Percentiles rank a stretch among this genome's conserved stretches.
These are phyloP conservation scores for Pseudomonodictys pantanalensis DNA, from an alignment of 495 filamentous ascomycete genomes.

Conservation along the genomic window DNA sequence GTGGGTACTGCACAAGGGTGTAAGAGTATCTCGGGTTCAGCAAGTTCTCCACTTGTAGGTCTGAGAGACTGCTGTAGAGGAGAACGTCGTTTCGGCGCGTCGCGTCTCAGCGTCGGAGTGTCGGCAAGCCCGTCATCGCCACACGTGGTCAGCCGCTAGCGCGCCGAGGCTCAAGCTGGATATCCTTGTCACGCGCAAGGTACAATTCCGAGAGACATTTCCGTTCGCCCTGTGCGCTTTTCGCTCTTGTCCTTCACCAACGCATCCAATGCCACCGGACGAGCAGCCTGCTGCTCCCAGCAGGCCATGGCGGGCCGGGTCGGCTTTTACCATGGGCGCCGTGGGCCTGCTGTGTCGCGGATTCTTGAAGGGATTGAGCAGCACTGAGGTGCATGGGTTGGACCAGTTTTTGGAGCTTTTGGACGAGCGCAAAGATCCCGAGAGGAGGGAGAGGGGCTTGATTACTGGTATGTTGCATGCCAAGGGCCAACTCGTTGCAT, in stretches of 20 bases:
- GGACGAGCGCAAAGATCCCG: constrained; percentile 66
- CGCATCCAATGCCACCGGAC: constrained; percentile 29
- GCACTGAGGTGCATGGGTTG: constrained; percentile 63
- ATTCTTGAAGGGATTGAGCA: constrained; percentile 40
- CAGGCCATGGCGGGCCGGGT: constrained; percentile 35
- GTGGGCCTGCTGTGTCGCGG: constrained; percentile 36
- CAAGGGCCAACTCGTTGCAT: background rate
- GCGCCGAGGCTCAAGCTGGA: background rate
- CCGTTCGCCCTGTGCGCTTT: background rate
- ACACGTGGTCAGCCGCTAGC: constrained; percentile 8
- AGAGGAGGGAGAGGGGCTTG: constrained; percentile 68
- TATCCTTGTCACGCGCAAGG: background rate
- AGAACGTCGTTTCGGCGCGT: too few relatives aligned
- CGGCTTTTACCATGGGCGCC: constrained; percentile 36
- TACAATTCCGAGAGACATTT: background rate
- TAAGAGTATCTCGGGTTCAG: too few relatives aligned
- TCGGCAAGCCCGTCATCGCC: constrained; percentile 4
- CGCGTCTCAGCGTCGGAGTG: background rate
- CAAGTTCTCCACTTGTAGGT: too few relatives aligned
- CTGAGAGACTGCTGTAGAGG: too few relatives aligned
- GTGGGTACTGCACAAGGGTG: too few relatives aligned
- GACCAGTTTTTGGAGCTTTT: constrained; percentile 72
- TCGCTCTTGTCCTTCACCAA: constrained; percentile 11
- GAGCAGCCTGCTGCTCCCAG: constrained; percentile 35
- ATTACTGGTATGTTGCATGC: constrained; percentile 71